Evolutionary conservation across 2,329 filamentous ascomycete genomes (phyloP).

Genomic region (Diaporthe caulivora): DNA sequence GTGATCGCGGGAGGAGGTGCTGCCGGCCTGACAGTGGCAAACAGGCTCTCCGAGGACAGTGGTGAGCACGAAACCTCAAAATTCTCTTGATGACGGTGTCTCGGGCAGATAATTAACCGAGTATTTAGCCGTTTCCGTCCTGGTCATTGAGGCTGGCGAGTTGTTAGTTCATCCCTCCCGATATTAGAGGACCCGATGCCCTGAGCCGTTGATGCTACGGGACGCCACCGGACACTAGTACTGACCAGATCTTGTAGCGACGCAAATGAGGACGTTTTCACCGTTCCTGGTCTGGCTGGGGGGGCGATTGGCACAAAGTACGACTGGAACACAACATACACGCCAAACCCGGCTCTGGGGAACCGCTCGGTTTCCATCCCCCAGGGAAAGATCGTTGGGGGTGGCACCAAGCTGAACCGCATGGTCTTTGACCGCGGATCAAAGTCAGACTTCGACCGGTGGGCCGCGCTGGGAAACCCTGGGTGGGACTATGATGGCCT

Average conservation of each 20-base stretch:
- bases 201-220: slow-evolving; percentile 26
- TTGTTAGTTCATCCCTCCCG: slow-evolving; percentile 29
- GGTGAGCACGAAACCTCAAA: slow-evolving; percentile 24
- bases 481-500: slow-evolving; percentile 46
- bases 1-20: slow-evolving; percentile 36
- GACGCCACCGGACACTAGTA: slow-evolving; percentile 18
- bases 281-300: slow-evolving; percentile 46
- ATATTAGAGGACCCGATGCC: not conserved
- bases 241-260: slow-evolving; percentile 29
- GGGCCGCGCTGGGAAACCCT: slow-evolving; percentile 46
- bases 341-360: slow-evolving; percentile 19
- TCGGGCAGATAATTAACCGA: slow-evolving; percentile 22
- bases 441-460: slow-evolving; percentile 46
- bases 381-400: slow-evolving; percentile 44
- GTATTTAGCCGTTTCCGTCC: slow-evolving; percentile 43
- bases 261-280: slow-evolving; percentile 43
- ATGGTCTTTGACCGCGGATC: slow-evolving; percentile 47
- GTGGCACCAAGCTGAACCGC: slow-evolving; percentile 46
- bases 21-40: slow-evolving; percentile 44
- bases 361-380: slow-evolving; percentile 34
- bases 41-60: slow-evolving; percentile 45
- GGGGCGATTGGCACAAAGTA: slow-evolving; percentile 43
- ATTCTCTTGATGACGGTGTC: not conserved
- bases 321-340: slow-evolving; percentile 46
- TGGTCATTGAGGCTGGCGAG: slow-evolving; percentile 46